Conservation (phyloP, 306 rosid genomes). For the Prunus mira region DNA sequence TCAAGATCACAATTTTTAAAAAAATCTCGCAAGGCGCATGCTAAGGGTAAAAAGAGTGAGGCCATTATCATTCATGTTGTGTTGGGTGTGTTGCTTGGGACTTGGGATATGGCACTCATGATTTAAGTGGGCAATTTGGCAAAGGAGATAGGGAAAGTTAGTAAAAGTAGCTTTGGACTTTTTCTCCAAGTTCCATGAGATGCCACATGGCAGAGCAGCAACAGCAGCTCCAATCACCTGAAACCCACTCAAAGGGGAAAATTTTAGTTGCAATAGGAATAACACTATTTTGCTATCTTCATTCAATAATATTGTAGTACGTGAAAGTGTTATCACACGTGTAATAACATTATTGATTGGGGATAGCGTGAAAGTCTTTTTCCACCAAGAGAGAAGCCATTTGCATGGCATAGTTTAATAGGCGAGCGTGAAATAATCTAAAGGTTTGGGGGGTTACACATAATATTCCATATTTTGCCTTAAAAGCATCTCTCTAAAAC, state of each 20-base stretch:
- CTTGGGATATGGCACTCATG: constrained; percentile 27
- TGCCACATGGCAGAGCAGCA: constrained; percentile 41
- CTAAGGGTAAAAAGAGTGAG: neutral
- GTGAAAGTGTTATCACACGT: too few species aligned
- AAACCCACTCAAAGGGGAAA: neutral
- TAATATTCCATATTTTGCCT: constrained; percentile 44
- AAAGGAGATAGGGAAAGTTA: constrained; percentile 7
- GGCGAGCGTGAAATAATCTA: constrained; percentile 29
- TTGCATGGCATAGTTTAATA: constrained; percentile 13
- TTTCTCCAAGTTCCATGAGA: constrained; percentile 36
- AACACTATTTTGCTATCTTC: rapidly evolving
- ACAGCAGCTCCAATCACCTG: neutral
- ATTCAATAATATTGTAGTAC: too few species aligned
- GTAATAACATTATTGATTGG: too few species aligned
- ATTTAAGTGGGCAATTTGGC: constrained; percentile 18
- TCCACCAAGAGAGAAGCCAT: neutral
- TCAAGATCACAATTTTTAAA: neutral
- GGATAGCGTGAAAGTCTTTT: too few species aligned
- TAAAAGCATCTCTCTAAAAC: constrained; percentile 1
- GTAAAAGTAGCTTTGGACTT: constrained; percentile 46
- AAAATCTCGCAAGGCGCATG: neutral
- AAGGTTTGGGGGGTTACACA: constrained; percentile 18
- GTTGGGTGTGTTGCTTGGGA: neutral
- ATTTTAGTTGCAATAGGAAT: rapidly evolving
- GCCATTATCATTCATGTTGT: neutral